A percentile compares a stretch with the other conserved stretches of the same genome.
phyloP scores from a whole-genome alignment of 2,329 filamentous ascomycete species.

The Paradendryphiella salina region DNA sequence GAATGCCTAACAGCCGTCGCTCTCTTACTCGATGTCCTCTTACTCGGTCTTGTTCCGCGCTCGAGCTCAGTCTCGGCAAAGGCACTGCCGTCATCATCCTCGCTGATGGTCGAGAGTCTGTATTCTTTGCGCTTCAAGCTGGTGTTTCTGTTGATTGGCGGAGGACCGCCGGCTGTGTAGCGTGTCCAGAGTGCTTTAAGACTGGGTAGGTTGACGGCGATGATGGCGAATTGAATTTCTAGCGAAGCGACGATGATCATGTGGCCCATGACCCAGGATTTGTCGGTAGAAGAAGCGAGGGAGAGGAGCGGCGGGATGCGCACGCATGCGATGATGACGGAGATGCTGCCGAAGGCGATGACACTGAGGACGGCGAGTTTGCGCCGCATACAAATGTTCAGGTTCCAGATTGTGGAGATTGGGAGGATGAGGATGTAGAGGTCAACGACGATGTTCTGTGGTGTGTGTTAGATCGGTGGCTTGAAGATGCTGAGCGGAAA shows the following conservation, averaged over 20 bases:
- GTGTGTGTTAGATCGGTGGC: too few species aligned
- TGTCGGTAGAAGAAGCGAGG: background rate
- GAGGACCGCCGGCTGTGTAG: background rate
- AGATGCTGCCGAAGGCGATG: slow-evolving; percentile 6
- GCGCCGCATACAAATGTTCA: slow-evolving; percentile 1
- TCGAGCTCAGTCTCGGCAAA: background rate
- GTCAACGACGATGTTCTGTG: slow-evolving; percentile 8
- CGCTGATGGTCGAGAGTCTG: background rate
- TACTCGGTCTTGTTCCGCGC: background rate
- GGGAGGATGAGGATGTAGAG: slow-evolving; percentile 3
- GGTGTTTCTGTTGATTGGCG: background rate
- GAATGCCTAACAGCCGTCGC: background rate
- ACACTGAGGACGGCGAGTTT: slow-evolving; percentile 5
- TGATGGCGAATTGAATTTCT: slow-evolving; percentile 8
- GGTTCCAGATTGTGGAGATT: slow-evolving; percentile 1
- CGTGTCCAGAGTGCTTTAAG: slow-evolving; percentile 5
- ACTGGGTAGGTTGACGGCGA: slow-evolving; percentile 4
- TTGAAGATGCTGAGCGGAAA: background rate
- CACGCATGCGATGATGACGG: slow-evolving; percentile 4
- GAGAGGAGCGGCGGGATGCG: background rate
- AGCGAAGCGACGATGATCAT: slow-evolving; percentile 3
- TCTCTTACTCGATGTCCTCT: slow-evolving; percentile 1
- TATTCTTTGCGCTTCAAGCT: background rate
- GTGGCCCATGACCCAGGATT: background rate
- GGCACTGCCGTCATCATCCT: background rate